Conservation (phyloP, 140 eudicot species). For the Cichorium intybus region DNA sequence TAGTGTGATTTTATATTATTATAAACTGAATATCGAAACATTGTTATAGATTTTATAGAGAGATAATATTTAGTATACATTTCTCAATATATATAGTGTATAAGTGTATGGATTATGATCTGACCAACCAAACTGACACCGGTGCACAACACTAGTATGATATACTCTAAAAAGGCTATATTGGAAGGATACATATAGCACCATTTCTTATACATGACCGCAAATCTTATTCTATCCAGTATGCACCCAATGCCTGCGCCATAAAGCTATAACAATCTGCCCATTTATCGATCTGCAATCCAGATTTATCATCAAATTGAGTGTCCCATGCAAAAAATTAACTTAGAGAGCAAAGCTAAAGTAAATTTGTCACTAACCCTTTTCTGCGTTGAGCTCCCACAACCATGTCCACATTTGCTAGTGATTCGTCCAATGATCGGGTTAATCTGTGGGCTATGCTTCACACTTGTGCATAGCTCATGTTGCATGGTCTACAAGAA, state of each 20-base stretch:
- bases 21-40: too few species aligned
- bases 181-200: not conserved
- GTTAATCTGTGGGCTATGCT: slow-evolving; percentile 80
- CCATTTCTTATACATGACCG: not conserved
- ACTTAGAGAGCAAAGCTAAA: not conserved
- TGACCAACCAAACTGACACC: too few species aligned
- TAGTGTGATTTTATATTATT: too few species aligned
- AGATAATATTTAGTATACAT: too few species aligned
- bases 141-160: too few species aligned
- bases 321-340: not conserved
- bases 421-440: slow-evolving; percentile 85
- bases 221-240: slow-evolving; percentile 54
- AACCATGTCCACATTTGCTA: slow-evolving; percentile 89
- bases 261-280: slow-evolving; percentile 82
- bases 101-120: too few species aligned
- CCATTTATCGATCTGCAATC: slow-evolving; percentile 65
- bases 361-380: slow-evolving; percentile 40
- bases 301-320: not conserved
- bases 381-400: slow-evolving; percentile 77
- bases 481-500: slow-evolving; percentile 74
- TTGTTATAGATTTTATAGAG: too few species aligned
- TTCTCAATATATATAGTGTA: too few species aligned
- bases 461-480: slow-evolving; percentile 80
- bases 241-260: slow-evolving; percentile 76
- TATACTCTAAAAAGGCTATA: too few species aligned